Evolutionary conservation across 2,329 filamentous ascomycete species (phyloP), one percentile per base, ranked within the genome.

Genomic region (Ophiognomonia clavigignenti-juglandacearum): DNA sequence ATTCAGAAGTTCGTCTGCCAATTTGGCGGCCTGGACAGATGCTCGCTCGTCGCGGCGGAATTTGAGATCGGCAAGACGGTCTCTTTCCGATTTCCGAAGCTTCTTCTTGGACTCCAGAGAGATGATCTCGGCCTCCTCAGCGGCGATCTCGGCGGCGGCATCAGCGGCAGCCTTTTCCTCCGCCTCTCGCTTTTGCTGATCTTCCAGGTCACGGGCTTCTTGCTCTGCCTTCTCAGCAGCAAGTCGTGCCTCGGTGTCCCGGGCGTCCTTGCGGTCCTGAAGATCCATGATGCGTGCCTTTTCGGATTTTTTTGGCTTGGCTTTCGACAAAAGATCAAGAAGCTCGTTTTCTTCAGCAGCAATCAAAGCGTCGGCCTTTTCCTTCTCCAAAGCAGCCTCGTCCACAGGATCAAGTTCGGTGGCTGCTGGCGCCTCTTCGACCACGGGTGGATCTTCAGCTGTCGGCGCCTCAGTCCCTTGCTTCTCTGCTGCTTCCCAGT

Each of bases 1-100:
- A 58, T 58, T 59, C 47, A 50, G 67, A 20, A 35, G 16, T 6
- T 45, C 42, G 22, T 44, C 39, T 11, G 36, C 46, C 39, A 49
- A 16, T 7, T 49, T 43, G 8, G 42, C 38, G 18, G 50, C 43
- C 23, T 46, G 42, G 18, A 39, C 39, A n/a, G 46, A 39, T 24
- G 42, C 50, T 9, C 50, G 42, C 16, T 43, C 43, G 23, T 45
- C 38, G 22, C 42, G 42, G 18, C 50, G 50, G 38, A 36, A 35
- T 34, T 45, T 43, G 27, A 52, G 19, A 8, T 52, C 50, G 9
- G 50, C 36, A 13, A 52, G 42, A 4, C 46, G 50, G 13, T 45
- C 42, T 14, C 26, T 52, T 23, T 52, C 50, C 16, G 46, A 16
- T 27, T 18, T 43, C 24, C 26, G 45, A 23, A 46, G 50, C 43